Conservation (phyloP, 202 grass and related monocot species). For the Cymbopogon flexuosus region DNA sequence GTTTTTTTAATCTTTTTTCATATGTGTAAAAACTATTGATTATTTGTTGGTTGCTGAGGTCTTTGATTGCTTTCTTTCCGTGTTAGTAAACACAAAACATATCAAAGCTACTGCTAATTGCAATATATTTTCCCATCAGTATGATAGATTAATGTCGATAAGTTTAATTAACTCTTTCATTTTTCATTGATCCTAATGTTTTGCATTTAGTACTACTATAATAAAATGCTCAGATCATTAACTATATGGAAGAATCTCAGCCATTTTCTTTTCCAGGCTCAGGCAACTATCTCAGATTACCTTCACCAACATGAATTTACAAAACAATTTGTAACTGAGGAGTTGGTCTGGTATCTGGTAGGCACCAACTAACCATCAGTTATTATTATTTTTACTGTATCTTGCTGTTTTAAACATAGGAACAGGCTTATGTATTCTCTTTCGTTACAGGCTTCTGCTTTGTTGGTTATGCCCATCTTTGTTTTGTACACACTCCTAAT, state of each 20-base stretch:
- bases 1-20: not conserved
- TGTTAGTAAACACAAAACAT: not conserved
- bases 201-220: not conserved
- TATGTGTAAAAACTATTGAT: not conserved
- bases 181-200: not conserved
- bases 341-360: conserved; percentile 91
- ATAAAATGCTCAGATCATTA: not conserved
- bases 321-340: conserved; percentile 66
- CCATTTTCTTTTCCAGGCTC: conserved; percentile 52
- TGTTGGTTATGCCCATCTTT: conserved; percentile 59
- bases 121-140: not conserved
- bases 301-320: conserved; percentile 65
- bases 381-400: not conserved
- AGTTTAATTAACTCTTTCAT: not conserved
- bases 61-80: not conserved
- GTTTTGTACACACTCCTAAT: conserved; percentile 53
- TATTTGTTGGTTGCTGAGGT: not conserved
- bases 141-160: not conserved
- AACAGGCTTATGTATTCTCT: conserved; percentile 21
- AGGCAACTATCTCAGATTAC: conserved; percentile 63
- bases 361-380: not conserved
- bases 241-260: not conserved
- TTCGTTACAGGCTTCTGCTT: conserved; percentile 62
- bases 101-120: not conserved
- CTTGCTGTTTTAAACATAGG: conserved; percentile 27